Conservation (phyloP, 2,329 filamentous ascomycete species). For the Colletotrichum acutatum region DNA sequence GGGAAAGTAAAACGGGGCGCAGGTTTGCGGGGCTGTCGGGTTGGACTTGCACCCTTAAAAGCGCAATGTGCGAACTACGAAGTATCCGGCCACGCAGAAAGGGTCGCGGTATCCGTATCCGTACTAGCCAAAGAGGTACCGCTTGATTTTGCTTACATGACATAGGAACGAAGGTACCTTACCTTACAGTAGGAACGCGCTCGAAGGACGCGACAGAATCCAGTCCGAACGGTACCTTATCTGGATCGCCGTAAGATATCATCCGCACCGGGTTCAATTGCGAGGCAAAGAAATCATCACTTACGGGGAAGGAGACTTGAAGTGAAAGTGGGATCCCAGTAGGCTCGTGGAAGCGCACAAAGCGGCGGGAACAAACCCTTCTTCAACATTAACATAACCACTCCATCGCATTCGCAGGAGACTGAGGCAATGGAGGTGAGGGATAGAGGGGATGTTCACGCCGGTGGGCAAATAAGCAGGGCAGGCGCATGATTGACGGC, state of each 20-base stretch:
- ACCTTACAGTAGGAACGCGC: neutral
- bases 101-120: neutral
- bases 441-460: neutral
- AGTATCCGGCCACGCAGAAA: neutral
- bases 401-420: neutral
- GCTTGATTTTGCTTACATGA: neutral
- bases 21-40: neutral
- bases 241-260: too few species aligned
- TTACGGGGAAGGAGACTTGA: too few species aligned
- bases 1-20: conserved; percentile 22
- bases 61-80: neutral
- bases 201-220: neutral
- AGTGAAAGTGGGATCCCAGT: neutral
- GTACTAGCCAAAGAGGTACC: neutral
- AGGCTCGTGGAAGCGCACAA: neutral
- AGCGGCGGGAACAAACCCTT: neutral
- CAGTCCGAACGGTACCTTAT: neutral
- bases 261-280: too few species aligned
- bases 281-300: too few species aligned
- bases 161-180: neutral
- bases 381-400: neutral
- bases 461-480: neutral
- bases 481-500: conserved; percentile 24
- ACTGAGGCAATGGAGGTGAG: neutral
- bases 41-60: neutral